Evolutionary conservation across 495 filamentous ascomycete genomes (phyloP).

Genomic region (Podospora appendiculata): DNA sequence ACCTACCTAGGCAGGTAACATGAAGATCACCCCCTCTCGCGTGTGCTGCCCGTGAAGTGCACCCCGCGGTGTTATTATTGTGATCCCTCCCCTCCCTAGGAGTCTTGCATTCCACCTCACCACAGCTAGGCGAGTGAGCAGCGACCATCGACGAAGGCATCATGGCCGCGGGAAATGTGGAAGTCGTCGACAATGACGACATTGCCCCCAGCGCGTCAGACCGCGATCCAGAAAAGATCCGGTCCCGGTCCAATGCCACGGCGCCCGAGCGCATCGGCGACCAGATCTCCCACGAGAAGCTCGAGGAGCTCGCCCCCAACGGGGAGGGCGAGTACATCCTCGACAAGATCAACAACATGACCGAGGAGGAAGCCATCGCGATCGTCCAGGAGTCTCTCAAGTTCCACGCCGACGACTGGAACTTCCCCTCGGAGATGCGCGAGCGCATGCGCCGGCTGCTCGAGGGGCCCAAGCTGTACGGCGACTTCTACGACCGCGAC

Average conservation of each 20-base stretch:
- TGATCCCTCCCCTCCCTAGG: background rate
- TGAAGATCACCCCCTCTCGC: too few species aligned
- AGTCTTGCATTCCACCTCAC: background rate
- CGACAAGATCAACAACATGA: slow-evolving; percentile 30
- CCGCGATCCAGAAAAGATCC: slow-evolving; percentile 25
- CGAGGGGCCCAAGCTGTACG: slow-evolving; percentile 22
- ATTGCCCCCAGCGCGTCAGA: slow-evolving; percentile 4
- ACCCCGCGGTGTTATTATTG: background rate
- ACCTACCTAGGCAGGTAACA: too few species aligned
- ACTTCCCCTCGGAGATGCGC: slow-evolving; percentile 27
- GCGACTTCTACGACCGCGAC: slow-evolving; percentile 31
- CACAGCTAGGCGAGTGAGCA: background rate
- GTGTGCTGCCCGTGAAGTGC: background rate
- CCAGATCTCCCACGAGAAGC: slow-evolving; percentile 26
- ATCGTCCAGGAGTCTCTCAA: slow-evolving; percentile 23
- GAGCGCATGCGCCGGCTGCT: slow-evolving; percentile 23
- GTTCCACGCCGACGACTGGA: slow-evolving; percentile 31
- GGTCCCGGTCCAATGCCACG: background rate
- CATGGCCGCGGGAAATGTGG: slow-evolving; percentile 6
- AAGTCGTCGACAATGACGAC: slow-evolving; percentile 8
- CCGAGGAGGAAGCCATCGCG: slow-evolving; percentile 25
- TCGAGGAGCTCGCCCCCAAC: slow-evolving; percentile 29
- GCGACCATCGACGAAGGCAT: background rate
- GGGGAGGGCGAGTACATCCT: slow-evolving; percentile 31
- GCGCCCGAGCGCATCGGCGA: slow-evolving; percentile 10